Conservation (phyloP, 108 stramenopile species). For the Skeletonema costatum region DNA sequence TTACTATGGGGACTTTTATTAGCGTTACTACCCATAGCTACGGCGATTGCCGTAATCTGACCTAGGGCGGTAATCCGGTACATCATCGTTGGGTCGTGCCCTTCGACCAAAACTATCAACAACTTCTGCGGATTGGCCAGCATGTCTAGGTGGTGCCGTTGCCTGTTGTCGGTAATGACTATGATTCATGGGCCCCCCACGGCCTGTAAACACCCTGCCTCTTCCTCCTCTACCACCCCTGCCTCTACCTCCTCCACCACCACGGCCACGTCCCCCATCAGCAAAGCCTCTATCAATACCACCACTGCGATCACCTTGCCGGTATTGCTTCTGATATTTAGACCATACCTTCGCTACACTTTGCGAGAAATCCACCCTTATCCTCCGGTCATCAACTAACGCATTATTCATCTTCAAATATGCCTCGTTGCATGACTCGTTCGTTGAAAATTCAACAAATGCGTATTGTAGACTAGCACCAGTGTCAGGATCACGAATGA, state of each 20-base stretch:
- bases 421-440: slow-evolving; percentile 91
- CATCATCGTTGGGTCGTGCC: not conserved
- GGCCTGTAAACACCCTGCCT: not conserved
- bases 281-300: slow-evolving; percentile 43
- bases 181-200: not conserved
- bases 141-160: not conserved
- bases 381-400: slow-evolving; percentile 96
- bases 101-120: slow-evolving; percentile 13
- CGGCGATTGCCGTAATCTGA: not conserved
- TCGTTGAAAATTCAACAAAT: slow-evolving; percentile 94
- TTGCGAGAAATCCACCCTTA: slow-evolving; percentile 98
- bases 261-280: slow-evolving; percentile 24
- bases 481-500: slow-evolving; percentile 94
- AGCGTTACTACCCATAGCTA: too few species aligned
- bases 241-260: slow-evolving; percentile 21
- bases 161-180: not conserved
- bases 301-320: slow-evolving; percentile 39
- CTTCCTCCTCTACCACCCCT: slow-evolving; percentile 17
- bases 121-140: not conserved
- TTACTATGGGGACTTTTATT: too few species aligned
- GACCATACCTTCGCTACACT: slow-evolving; percentile 97
- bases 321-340: slow-evolving; percentile 49
- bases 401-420: slow-evolving; percentile 99
- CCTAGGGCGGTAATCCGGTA: not conserved
- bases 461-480: slow-evolving; percentile 96